These are phyloP conservation scores for Gastroboletus turbinatus DNA, from an alignment of 1,284 basidiomycete species.

Conservation along the genomic window DNA sequence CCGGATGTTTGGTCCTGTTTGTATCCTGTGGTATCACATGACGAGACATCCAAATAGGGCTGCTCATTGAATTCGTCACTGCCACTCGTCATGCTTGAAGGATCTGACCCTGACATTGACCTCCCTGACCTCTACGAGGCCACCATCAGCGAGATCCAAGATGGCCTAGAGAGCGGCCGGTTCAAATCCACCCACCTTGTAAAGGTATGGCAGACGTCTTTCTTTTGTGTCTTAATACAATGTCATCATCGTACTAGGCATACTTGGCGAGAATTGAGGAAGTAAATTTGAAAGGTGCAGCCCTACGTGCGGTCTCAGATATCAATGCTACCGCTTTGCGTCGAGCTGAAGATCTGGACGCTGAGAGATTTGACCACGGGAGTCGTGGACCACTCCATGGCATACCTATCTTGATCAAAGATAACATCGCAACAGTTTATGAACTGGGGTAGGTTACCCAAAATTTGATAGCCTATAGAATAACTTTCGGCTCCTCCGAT, in stretches of 20 bases:
- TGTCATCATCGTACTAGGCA: constrained; percentile 42
- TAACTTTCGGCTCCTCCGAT: background rate
- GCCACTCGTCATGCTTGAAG: constrained; percentile 3
- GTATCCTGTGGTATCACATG: constrained; percentile 19
- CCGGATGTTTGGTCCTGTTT: constrained; percentile 23
- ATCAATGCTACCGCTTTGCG: constrained; percentile 54
- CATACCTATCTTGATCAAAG: constrained; percentile 61
- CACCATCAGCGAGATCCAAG: constrained; percentile 30
- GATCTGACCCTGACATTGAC: background rate
- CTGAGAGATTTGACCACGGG: constrained; percentile 47
- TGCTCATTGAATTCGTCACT: background rate
- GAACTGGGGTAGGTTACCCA: constrained; percentile 41
- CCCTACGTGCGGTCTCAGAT: constrained; percentile 61
- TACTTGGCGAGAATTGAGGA: constrained; percentile 72
- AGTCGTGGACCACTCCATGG: constrained; percentile 61
- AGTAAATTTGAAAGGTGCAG: constrained; percentile 65
- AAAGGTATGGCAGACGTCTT: constrained; percentile 9
- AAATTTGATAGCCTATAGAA: background rate
- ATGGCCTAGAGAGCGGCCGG: constrained; percentile 17
- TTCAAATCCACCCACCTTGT: constrained; percentile 29
- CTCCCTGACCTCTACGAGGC: constrained; percentile 34
- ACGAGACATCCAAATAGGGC: background rate
- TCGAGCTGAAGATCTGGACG: constrained; percentile 55
- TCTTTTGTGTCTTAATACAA: background rate
- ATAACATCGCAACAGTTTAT: constrained; percentile 30